A percentile compares a stretch with the other conserved stretches of the same genome.
Conservation (phyloP, 1,284 basidiomycete genomes). For the Puccinia novopanici region DNA sequence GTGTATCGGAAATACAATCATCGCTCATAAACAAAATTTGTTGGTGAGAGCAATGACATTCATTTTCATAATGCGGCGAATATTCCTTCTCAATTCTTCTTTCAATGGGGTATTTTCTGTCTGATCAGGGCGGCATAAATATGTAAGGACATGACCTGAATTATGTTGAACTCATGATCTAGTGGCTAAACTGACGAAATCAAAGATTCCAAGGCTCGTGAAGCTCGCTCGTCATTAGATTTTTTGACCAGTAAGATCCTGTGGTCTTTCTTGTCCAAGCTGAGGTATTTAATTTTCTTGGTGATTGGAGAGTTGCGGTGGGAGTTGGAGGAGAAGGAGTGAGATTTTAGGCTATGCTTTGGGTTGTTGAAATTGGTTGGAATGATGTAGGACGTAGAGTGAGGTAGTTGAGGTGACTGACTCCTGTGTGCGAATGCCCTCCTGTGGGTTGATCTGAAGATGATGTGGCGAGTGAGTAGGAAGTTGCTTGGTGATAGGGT, state of each 20-base stretch:
- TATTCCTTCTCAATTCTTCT: neutral
- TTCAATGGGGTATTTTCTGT: neutral
- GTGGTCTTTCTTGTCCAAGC: slow-evolving; percentile 54
- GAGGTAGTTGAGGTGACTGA: neutral
- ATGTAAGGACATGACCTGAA: slow-evolving; percentile 18
- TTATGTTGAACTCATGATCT: neutral
- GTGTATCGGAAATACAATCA: slow-evolving; percentile 49
- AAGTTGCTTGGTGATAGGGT: neutral
- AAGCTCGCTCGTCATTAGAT: slow-evolving; percentile 60
- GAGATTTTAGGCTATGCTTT: neutral
- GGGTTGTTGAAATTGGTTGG: neutral
- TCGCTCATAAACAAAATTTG: slow-evolving; percentile 42
- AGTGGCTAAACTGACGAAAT: slow-evolving; percentile 57
- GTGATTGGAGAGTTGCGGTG: slow-evolving; percentile 4
- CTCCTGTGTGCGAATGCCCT: neutral
- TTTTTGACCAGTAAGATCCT: slow-evolving; percentile 63
- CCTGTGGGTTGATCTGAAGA: neutral
- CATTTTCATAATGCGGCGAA: neutral
- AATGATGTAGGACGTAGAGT: too few species aligned
- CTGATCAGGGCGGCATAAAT: slow-evolving; percentile 46
- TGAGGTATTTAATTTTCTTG: slow-evolving; percentile 52
- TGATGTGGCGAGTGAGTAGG: neutral
- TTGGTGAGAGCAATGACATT: slow-evolving; percentile 27
- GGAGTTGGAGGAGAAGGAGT: slow-evolving; percentile 14
- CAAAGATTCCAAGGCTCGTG: slow-evolving; percentile 60